Percentiles rank a stretch among this genome's conserved stretches.
Conservation (phyloP, 306 rosid species). For the Pyrus bretschneideri region DNA sequence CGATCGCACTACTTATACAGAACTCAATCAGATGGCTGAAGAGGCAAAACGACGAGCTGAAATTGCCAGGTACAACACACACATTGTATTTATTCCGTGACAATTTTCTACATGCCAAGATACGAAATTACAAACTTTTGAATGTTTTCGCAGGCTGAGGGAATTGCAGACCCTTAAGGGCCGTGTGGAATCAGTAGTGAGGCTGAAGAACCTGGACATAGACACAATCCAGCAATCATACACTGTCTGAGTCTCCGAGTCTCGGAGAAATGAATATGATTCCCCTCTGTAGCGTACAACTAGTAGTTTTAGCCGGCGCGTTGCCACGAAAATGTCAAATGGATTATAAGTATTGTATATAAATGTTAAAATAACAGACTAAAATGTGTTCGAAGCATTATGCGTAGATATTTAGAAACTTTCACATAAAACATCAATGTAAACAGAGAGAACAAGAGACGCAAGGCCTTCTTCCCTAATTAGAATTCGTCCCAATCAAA, state of each 20-base stretch:
- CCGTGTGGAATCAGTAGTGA: constrained; percentile 73
- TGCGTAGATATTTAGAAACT: no score
- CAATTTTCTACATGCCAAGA: not conserved
- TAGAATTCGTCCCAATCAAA: no score
- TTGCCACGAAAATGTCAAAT: no score
- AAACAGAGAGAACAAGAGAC: no score
- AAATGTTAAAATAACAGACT: no score
- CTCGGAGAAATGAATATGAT: no score
- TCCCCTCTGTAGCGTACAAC: no score
- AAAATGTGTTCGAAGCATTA: no score
- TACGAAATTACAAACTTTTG: not conserved
- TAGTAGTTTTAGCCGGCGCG: no score
- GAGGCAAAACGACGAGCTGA: constrained; percentile 82
- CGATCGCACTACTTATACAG: constrained; percentile 42
- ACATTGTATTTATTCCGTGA: not conserved
- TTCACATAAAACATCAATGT: no score
- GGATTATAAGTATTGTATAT: no score
- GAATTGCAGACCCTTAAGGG: constrained; percentile 66
- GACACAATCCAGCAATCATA: constrained; percentile 61
- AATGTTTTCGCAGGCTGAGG: constrained; percentile 45
- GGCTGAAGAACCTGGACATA: constrained; percentile 61
- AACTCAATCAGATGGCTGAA: constrained; percentile 77
- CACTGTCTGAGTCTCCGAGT: constrained; percentile 32
- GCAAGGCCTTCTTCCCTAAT: no score
- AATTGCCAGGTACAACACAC: constrained; percentile 56